Percentiles rank a stretch among this genome's conserved stretches.
These are phyloP conservation scores for Aspergillus neotritici DNA, from an alignment of 2,329 filamentous ascomycete genomes.

Conservation along the genomic window DNA sequence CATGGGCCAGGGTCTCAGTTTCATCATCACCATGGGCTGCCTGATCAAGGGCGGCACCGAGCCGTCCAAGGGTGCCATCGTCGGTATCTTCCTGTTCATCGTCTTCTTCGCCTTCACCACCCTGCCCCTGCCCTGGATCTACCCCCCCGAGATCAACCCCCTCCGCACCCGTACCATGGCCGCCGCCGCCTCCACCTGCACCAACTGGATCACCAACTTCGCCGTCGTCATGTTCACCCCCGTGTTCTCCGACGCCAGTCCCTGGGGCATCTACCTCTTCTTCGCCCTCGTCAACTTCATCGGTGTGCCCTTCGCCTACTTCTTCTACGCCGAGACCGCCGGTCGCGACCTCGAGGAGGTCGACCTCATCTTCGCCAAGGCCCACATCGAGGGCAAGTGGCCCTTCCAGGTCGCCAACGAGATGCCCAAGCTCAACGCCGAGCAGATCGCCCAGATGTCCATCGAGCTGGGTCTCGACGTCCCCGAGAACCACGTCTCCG, in stretches of 20 bases:
- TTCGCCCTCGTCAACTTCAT: conserved; percentile 31
- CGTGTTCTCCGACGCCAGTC: conserved; percentile 27
- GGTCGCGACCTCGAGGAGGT: conserved; percentile 37
- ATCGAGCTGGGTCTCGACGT: conserved; percentile 14
- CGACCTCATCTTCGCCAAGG: conserved; percentile 33
- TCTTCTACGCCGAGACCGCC: conserved; percentile 46
- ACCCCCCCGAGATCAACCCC: conserved; percentile 45
- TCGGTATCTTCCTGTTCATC: conserved; percentile 62
- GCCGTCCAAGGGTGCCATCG: conserved; percentile 32
- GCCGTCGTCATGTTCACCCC: conserved; percentile 44
- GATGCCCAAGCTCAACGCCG: conserved; percentile 21
- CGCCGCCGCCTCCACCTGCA: conserved; percentile 45
- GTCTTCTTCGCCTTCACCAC: conserved; percentile 60
- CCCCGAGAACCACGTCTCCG: conserved; percentile 7
- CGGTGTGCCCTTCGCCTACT: conserved; percentile 45
- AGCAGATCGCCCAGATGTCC: conserved; percentile 17
- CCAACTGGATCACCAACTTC: conserved; percentile 51
- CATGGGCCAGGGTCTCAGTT: conserved; percentile 26
- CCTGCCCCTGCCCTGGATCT: conserved; percentile 54
- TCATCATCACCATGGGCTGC: conserved; percentile 26
- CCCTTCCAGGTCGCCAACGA: conserved; percentile 7
- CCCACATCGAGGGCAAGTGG: conserved; percentile 11
- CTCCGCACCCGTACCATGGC: conserved; percentile 48
- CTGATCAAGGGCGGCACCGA: conserved; percentile 15
- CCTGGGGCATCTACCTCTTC: conserved; percentile 36